Base-by-base conservation (phyloP, 805 yeast genomes). In the Ogataea angusta region DNA sequence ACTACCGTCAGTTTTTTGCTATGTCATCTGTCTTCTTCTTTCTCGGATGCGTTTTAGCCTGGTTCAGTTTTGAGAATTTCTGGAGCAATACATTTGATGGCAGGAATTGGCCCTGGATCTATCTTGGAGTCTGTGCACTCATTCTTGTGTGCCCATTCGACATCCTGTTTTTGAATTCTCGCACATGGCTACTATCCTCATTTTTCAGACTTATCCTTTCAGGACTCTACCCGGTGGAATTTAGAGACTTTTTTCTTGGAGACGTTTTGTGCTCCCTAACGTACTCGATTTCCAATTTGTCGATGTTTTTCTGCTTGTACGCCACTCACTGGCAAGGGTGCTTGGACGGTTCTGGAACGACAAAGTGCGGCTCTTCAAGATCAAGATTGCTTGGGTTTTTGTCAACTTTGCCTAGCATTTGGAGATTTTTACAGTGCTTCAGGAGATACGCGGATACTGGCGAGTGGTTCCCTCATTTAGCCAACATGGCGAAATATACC, bases 401-500 rank as follows among this genome's bases (percentile, higher is more conserved):
- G 49, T 73, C 89, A 23, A 73, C 95, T 7, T 59, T 93, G 14
- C 99, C 99, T 0, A 82, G 88, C 43, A 76, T 86, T 30, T 88
- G 95, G 89, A 84, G 99, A 65, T 78, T 85, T 42, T 57, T 91
- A 41, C 99, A 93, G 60, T 93, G 99, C 64, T 59, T 84, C 24
- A 70, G 99, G 53, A 95, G 99, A 73, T 93, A 74, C 59, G 78
- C 81, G 19, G 99, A 93, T 58, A 84, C 97, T 0, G 91, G 95
- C 2, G 96, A 90, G 55, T 83, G 90, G 85, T 93, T 93, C 58
- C 99, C 99, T 0, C 99, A 93, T 70, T 64, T 91, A 43, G 91
- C 95, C 5, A 93, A 93, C 54, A 87, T 87, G 71, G 54, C 70
- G 24, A 93, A 93, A 62, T 93, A 91, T 59, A 54, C 74, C 1